These are phyloP conservation scores for Noccaea caerulescens DNA, from an alignment of 345 rosid species.

Conservation along the genomic window DNA sequence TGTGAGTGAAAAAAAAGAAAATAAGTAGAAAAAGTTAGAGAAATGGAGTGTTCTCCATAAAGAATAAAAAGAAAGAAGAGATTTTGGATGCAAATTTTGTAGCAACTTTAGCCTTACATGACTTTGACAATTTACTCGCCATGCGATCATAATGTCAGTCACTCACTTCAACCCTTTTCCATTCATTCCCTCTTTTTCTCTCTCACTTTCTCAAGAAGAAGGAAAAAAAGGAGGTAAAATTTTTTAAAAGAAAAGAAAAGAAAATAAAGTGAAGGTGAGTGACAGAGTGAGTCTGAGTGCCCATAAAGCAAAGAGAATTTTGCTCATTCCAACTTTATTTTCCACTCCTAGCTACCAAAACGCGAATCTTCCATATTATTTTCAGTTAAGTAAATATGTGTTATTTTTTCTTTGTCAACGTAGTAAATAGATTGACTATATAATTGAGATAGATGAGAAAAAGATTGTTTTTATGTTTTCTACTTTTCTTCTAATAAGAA, in stretches of 20 bases:
- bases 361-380: slow-evolving; percentile 26
- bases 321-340: slow-evolving; percentile 41
- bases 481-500: neutral
- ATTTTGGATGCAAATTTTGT: slow-evolving; percentile 30
- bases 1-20: neutral
- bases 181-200: slow-evolving; percentile 35
- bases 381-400: slow-evolving; percentile 5
- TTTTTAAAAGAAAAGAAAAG: slow-evolving; percentile 14
- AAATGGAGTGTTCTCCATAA: slow-evolving; percentile 34
- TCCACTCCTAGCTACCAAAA: slow-evolving; percentile 37
- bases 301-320: slow-evolving; percentile 43
- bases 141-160: slow-evolving; percentile 45
- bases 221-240: slow-evolving; percentile 11
- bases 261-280: slow-evolving; percentile 36
- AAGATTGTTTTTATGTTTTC: neutral
- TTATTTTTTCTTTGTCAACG: slow-evolving; percentile 9
- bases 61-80: slow-evolving; percentile 12
- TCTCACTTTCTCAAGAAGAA: slow-evolving; percentile 32
- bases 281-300: slow-evolving; percentile 40
- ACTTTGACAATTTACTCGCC: slow-evolving; percentile 41
- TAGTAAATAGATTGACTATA: slow-evolving; percentile 16
- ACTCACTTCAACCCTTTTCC: slow-evolving; percentile 40
- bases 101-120: slow-evolving; percentile 42
- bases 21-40: neutral
- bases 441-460: neutral